Conservation (phyloP, 257 asterid species). For the Solanum chiquidenum region DNA sequence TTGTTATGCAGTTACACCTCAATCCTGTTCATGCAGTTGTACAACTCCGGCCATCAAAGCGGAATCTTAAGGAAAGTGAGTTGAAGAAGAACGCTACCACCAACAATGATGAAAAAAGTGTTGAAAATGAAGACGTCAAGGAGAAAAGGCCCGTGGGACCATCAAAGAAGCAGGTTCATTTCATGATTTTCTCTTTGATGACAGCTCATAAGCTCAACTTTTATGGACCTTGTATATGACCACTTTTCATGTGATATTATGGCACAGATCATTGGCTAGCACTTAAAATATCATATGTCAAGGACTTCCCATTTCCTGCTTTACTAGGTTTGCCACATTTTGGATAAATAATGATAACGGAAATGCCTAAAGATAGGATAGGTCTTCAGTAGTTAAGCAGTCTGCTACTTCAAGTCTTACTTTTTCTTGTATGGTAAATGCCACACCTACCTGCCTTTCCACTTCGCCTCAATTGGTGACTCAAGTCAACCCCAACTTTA, state of each 20-base stretch:
- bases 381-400: neutral
- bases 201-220: neutral
- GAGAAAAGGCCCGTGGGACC: slow-evolving; percentile 29
- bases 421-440: neutral
- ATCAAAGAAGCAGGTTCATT: slow-evolving; percentile 45
- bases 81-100: slow-evolving; percentile 19
- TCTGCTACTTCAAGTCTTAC: neutral
- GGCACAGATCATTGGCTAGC: neutral
- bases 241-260: neutral
- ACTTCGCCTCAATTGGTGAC: neutral
- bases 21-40: slow-evolving; percentile 68
- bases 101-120: slow-evolving; percentile 20
- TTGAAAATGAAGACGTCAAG: slow-evolving; percentile 32
- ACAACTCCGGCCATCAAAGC: slow-evolving; percentile 79
- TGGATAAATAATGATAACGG: neutral
- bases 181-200: neutral
- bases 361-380: neutral
- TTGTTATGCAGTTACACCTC: slow-evolving; percentile 72
- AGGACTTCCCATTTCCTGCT: neutral
- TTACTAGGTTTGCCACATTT: neutral
- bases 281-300: neutral
- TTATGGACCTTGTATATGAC: neutral
- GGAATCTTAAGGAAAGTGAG: slow-evolving; percentile 26
- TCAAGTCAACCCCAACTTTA: neutral
- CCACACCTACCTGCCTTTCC: neutral